phyloP scores from a whole-genome alignment of 1,284 basidiomycete species.

The Papiliotrema nemorosa region DNA sequence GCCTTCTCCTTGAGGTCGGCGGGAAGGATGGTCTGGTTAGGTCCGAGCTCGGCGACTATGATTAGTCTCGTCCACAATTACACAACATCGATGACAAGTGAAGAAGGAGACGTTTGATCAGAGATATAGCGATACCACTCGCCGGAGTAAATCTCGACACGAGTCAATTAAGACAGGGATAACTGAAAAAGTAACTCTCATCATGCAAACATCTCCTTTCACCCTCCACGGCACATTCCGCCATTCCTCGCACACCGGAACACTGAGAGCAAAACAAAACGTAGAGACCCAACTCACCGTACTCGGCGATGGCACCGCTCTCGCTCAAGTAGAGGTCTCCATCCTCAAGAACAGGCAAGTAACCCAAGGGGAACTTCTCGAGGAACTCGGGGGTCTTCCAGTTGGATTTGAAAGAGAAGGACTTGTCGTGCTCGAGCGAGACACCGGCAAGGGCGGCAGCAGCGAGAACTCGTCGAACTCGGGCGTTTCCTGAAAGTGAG shows the following conservation, averaged over 20 bases:
- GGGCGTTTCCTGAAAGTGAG: constrained; percentile 39
- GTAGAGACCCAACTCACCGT: constrained; percentile 67
- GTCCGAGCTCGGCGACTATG: constrained; percentile 66
- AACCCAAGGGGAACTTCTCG: constrained; percentile 74
- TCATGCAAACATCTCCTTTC: constrained; percentile 30
- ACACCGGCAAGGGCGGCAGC: constrained; percentile 69
- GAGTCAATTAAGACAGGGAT: constrained; percentile 62
- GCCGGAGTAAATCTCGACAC: constrained; percentile 60
- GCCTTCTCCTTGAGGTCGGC: constrained; percentile 58
- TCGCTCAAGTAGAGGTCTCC: constrained; percentile 75
- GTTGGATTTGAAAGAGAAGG: constrained; percentile 54
- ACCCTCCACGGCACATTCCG: neutral
- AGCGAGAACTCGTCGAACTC: constrained; percentile 61
- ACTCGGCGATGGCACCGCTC: constrained; percentile 74
- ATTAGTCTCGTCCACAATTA: constrained; percentile 3
- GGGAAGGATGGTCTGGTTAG: constrained; percentile 65
- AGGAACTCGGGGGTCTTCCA: constrained; percentile 74
- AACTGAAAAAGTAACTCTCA: constrained; percentile 55
- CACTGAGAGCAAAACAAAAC: neutral
- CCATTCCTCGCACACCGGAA: neutral
- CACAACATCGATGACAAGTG: neutral
- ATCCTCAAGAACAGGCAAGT: constrained; percentile 77
- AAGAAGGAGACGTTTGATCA: constrained; percentile 26
- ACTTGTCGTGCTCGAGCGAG: constrained; percentile 64
- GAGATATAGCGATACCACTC: constrained; percentile 52